A percentile compares a stretch with the other conserved stretches of the same genome.
phyloP scores from a whole-genome alignment of 2,329 filamentous ascomycete species.

The Volutella citrinella region DNA sequence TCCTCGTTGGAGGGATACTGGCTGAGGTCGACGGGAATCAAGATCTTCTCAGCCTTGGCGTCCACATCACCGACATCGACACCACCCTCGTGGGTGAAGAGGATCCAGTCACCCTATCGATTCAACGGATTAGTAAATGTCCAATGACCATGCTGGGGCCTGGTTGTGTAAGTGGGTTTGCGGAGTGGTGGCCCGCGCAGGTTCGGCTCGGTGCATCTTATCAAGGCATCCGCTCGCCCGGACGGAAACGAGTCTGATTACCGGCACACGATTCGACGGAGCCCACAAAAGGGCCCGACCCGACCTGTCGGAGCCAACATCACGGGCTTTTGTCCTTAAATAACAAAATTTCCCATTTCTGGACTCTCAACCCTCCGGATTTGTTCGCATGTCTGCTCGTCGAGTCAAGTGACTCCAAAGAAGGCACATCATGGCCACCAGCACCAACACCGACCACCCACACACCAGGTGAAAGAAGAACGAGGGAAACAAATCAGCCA shows the following conservation, averaged over 20 bases:
- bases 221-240: constrained; percentile 40
- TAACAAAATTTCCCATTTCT: constrained; percentile 5
- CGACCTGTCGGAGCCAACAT: constrained; percentile 15
- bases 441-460: constrained; percentile 1
- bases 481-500: constrained; percentile 21
- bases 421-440: background rate
- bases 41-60: constrained; percentile 96
- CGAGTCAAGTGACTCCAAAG: background rate
- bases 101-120: constrained; percentile 92
- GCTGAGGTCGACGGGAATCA: constrained; percentile 92
- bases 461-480: constrained; percentile 5
- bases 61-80: constrained; percentile 99
- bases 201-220: constrained; percentile 21
- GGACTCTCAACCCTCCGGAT: constrained; percentile 2
- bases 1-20: constrained; percentile 95
- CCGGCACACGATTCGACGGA: constrained; percentile 19
- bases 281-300: constrained; percentile 22
- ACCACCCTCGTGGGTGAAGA: constrained; percentile 99
- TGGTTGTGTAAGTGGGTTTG: constrained; percentile 10
- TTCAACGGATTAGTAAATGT: constrained; percentile 18
- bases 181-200: constrained; percentile 13
- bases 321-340: constrained; percentile 7
- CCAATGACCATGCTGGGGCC: constrained; percentile 5
- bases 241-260: constrained; percentile 24
- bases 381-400: background rate